Base-by-base conservation (phyloP, 306 rosid genomes). In the Biancaea sappan region DNA sequence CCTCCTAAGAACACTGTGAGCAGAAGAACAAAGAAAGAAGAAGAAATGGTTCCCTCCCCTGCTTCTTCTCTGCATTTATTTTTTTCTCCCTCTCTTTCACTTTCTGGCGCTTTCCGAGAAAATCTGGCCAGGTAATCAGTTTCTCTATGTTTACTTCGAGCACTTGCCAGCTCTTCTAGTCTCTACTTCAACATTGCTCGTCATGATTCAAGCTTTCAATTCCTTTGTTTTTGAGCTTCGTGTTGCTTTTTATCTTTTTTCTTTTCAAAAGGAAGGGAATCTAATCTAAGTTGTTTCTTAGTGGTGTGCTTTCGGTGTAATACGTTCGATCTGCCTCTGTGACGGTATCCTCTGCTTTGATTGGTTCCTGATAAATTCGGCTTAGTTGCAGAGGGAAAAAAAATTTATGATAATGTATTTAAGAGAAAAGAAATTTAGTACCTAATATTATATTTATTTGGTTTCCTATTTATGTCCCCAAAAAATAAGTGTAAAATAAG, bases 91-190 rank as follows among this genome's bases (percentile, higher is more conserved):
- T 22, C 25, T 38, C 66, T 13, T n/a, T 22, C 66, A 48, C 74
- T 81, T 66, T 84, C 80, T 78, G 84, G 82, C 88, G 83, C 82
- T 88, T 72, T 79, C 76, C 72, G 50, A 28, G 67, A 46, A 76
- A 72, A 80, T 48, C 66, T 76, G 83, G 35, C 53, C 73, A 70
- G 91, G 89, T 93, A 69, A 81, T 13, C 18, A 10, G 54, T 71
- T 77, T 50, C 77, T 26, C 16, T 37, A 9, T 35, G 75, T 71
- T 54, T 19, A 34, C 77, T 51, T 9, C 19, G 22, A 48, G 28
- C 38, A 11, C 50, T 73, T 29, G 1, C 35, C 62, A 11, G 24
- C 10, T 56, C 35, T 56, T 34, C 32, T 18, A 13, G 25, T 60
- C 21, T 40, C 37, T 12, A 1, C 35, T 80, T 9, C 71, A 10